A percentile compares a stretch with the other conserved stretches of the same genome.
phyloP scores from a whole-genome alignment of 306 rosid species.

The Rubus idaeus region DNA sequence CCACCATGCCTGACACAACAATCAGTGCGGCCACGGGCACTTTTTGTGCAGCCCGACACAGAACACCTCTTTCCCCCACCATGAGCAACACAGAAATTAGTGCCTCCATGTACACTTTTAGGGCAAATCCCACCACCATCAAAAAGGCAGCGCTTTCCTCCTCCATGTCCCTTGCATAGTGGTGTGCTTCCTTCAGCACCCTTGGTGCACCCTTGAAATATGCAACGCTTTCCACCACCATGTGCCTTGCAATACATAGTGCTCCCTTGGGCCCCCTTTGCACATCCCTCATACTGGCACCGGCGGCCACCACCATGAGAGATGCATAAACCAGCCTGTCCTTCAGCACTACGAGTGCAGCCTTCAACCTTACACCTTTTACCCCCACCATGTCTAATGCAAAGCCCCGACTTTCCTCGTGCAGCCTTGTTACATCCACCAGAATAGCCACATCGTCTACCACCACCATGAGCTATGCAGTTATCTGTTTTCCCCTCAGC shows the following conservation, averaged over 20 bases:
- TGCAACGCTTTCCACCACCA: constrained; percentile 98
- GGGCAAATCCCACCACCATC: constrained; percentile 98
- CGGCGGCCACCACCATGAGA: constrained; percentile 99
- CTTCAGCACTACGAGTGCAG: constrained; percentile 96
- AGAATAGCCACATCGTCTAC: constrained; percentile 70
- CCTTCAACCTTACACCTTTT: constrained; percentile 79
- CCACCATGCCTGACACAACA: constrained; percentile 97
- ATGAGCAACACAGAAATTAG: constrained; percentile 94
- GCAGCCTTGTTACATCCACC: constrained; percentile 92
- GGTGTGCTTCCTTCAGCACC: constrained; percentile 99
- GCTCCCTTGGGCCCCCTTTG: constrained; percentile 97
- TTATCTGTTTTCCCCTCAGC: constrained; percentile 96
- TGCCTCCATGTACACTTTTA: constrained; percentile 96
- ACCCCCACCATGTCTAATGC: constrained; percentile 98
- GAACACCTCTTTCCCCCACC: constrained; percentile 99
- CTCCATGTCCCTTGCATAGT: constrained; percentile 97
- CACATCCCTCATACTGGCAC: constrained; percentile 59
- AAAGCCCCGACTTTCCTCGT: constrained; percentile 93
- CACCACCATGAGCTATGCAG: constrained; percentile 99
- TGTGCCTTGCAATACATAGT: constrained; percentile 97
- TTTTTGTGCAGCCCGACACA: constrained; percentile 86
- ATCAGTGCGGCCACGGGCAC: constrained; percentile 97
- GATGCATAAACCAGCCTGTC: constrained; percentile 93
- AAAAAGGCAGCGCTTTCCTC: constrained; percentile 94
- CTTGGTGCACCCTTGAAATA: constrained; percentile 81